These are phyloP conservation scores for Podospora didyma DNA, from an alignment of 495 filamentous ascomycete genomes.

Conservation along the genomic window DNA sequence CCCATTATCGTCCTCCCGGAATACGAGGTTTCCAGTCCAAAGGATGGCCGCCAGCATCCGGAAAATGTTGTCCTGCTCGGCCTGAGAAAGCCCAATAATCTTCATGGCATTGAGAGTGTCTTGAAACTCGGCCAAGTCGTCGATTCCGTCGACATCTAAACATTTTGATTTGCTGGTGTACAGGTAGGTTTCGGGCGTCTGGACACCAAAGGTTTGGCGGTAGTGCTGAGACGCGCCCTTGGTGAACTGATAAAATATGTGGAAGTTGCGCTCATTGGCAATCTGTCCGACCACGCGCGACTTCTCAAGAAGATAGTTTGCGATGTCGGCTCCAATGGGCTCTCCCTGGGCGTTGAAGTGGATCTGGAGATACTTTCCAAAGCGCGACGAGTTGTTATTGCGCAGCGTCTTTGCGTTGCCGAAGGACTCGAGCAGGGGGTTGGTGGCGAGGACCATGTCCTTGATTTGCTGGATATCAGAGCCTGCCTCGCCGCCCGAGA, in stretches of 20 bases:
- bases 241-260: slow-evolving; percentile 99
- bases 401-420: slow-evolving; percentile 96
- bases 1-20: slow-evolving; percentile 81
- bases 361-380: slow-evolving; percentile 97
- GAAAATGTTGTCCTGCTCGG: slow-evolving; percentile 95
- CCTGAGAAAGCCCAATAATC: slow-evolving; percentile 81
- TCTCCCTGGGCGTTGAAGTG: slow-evolving; percentile 94
- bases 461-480: slow-evolving; percentile 92
- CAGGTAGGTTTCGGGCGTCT: slow-evolving; percentile 87
- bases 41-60: slow-evolving; percentile 89
- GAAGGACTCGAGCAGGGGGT: slow-evolving; percentile 94
- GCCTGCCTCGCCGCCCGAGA: slow-evolving; percentile 81
- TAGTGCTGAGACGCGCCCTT: slow-evolving; percentile 88
- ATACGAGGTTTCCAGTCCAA: slow-evolving; percentile 93
- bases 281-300: slow-evolving; percentile 95
- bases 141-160: slow-evolving; percentile 86
- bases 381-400: slow-evolving; percentile 98
- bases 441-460: slow-evolving; percentile 98
- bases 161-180: slow-evolving; percentile 95
- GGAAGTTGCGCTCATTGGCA: slow-evolving; percentile 92
- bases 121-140: slow-evolving; percentile 84
- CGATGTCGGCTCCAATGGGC: slow-evolving; percentile 94
- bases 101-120: slow-evolving; percentile 95
- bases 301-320: slow-evolving; percentile 97
- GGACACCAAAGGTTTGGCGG: slow-evolving; percentile 79